These are phyloP conservation scores for Phlebiopsis gigantea DNA, from an alignment of 768 basidiomycete species.

Conservation along the genomic window DNA sequence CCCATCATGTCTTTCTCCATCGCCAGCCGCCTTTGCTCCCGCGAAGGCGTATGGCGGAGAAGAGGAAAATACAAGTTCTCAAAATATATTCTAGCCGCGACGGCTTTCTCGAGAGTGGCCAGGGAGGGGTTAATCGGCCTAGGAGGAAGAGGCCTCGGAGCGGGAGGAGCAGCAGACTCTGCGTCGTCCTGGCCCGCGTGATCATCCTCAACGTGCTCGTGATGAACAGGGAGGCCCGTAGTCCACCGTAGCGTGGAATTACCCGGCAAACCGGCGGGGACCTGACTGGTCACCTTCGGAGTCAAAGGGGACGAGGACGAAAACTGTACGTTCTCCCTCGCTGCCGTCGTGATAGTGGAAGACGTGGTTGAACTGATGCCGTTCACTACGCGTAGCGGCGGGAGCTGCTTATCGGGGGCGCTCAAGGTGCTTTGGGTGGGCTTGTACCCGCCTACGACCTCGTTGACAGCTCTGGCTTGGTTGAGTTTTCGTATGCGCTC, in stretches of 20 bases:
- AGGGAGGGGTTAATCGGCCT: slow-evolving; percentile 79
- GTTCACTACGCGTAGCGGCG: slow-evolving; percentile 74
- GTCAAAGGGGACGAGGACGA: slow-evolving; percentile 26
- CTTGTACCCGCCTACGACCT: slow-evolving; percentile 68
- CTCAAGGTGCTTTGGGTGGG: slow-evolving; percentile 41
- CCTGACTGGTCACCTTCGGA: slow-evolving; percentile 19
- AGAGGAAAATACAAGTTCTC: slow-evolving; percentile 86
- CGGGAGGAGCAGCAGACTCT: slow-evolving; percentile 23
- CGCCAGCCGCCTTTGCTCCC: slow-evolving; percentile 78
- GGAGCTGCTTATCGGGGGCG: slow-evolving; percentile 37
- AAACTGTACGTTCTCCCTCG: slow-evolving; percentile 59
- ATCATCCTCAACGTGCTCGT: slow-evolving; percentile 62
- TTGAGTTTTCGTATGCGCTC: slow-evolving; percentile 60
- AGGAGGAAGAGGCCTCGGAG: slow-evolving; percentile 34
- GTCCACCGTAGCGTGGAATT: slow-evolving; percentile 60
- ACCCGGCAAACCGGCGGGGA: slow-evolving; percentile 48
- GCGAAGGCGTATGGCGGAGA: slow-evolving; percentile 77
- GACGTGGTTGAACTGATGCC: slow-evolving; percentile 66
- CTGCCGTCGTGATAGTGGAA: slow-evolving; percentile 70
- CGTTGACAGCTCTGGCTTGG: slow-evolving; percentile 69
- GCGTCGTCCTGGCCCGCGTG: slow-evolving; percentile 29
- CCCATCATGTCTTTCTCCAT: slow-evolving; percentile 85
- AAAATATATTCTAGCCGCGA: slow-evolving; percentile 90
- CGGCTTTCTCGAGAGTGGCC: slow-evolving; percentile 88
- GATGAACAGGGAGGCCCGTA: slow-evolving; percentile 56